Evolutionary conservation across 1,284 basidiomycete species (phyloP).

Genomic region (Chalciporus sp.): DNA sequence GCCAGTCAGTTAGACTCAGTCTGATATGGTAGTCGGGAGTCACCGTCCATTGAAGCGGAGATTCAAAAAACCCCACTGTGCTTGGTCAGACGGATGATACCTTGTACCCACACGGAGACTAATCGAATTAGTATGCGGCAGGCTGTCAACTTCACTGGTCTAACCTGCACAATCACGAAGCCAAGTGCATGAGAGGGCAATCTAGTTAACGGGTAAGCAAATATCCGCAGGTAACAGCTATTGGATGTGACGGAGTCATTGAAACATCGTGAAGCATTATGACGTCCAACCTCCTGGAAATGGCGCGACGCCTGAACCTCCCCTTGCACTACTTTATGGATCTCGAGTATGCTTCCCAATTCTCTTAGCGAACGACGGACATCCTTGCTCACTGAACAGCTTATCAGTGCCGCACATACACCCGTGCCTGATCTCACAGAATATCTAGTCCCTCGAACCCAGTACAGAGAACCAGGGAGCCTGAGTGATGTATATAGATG

Average conservation of each 20-base stretch:
- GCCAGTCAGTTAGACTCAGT: neutral
- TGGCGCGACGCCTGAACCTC: neutral
- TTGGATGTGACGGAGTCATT: neutral
- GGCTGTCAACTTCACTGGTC: neutral
- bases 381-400: neutral
- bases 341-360: neutral
- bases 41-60: conserved; percentile 22
- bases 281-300: neutral
- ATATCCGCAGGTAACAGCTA: neutral
- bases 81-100: neutral
- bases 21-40: neutral
- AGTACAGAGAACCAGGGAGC: neutral
- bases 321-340: neutral
- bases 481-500: conserved; percentile 4
- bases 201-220: neutral
- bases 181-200: neutral
- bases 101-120: neutral
- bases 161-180: neutral
- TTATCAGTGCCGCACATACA: no score
- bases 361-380: neutral
- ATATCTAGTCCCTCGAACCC: neutral
- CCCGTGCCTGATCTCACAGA: no score
- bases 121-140: neutral
- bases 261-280: neutral
- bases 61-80: neutral